Conservation (phyloP, 2,329 filamentous ascomycete species). For the Pseudogymnoascus sp. region DNA sequence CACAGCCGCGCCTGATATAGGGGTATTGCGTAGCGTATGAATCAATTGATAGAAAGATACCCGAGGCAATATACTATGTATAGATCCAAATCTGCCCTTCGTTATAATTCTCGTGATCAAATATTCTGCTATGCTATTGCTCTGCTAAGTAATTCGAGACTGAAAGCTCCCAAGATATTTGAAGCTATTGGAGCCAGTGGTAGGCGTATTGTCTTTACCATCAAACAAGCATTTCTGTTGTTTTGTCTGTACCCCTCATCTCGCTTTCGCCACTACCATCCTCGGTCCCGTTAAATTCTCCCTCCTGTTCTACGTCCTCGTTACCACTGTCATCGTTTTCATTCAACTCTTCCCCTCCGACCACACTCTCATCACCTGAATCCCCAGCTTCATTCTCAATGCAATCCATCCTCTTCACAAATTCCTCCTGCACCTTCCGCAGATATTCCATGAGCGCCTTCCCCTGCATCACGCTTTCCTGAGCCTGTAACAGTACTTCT, state of each 20-base stretch:
- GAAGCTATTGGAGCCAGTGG: background rate
- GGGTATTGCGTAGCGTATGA: background rate
- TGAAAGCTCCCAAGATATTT: background rate
- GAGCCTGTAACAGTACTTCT: conserved; percentile 63
- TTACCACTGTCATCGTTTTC: background rate
- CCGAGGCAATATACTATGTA: conserved; percentile 1
- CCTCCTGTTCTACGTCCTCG: background rate
- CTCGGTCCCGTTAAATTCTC: background rate
- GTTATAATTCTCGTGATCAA: background rate
- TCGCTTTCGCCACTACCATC: background rate
- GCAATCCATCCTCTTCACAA: conserved; percentile 58
- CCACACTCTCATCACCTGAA: background rate
- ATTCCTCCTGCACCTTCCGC: conserved; percentile 62
- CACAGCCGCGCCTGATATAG: background rate
- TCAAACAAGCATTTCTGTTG: background rate
- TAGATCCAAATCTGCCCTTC: background rate
- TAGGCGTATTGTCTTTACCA: background rate
- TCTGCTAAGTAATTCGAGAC: background rate
- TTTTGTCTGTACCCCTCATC: background rate
- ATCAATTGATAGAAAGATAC: conserved; percentile 4
- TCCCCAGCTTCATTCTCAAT: conserved; percentile 39
- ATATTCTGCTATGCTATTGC: background rate
- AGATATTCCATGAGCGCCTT: conserved; percentile 57
- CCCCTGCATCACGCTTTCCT: conserved; percentile 56
- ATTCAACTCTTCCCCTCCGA: background rate